Conservation (phyloP, 2,329 filamentous ascomycete species). For the Helicocarpus griseus region DNA sequence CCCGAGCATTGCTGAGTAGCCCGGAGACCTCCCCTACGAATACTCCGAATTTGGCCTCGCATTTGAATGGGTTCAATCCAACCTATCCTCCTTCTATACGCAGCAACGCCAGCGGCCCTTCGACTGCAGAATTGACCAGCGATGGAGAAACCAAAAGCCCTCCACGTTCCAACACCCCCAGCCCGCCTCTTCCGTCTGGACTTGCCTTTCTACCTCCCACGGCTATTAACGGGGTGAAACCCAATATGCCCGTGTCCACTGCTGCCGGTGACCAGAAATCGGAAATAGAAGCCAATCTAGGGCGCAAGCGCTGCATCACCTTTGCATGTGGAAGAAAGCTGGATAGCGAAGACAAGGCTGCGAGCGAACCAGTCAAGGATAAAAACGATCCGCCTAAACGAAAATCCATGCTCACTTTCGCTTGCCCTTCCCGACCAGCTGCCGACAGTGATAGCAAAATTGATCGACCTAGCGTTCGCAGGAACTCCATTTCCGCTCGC, state of each 20-base stretch:
- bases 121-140: constrained; percentile 87
- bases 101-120: constrained; percentile 71
- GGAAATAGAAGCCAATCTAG: constrained; percentile 52
- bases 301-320: constrained; percentile 80
- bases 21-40: constrained; percentile 42
- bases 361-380: constrained; percentile 20
- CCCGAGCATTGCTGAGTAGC: constrained; percentile 64
- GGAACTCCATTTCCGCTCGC: constrained; percentile 18
- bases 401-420: constrained; percentile 38
- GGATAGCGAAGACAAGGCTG: constrained; percentile 26
- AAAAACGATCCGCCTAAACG: constrained; percentile 25
- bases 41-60: constrained; percentile 5
- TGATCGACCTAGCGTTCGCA: constrained; percentile 21
- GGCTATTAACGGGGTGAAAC: constrained; percentile 1
- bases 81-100: constrained; percentile 51
- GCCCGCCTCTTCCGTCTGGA: constrained; percentile 59
- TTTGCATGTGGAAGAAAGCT: constrained; percentile 71
- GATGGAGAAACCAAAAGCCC: constrained; percentile 87
- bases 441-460: constrained; percentile 12
- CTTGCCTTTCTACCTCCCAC: constrained; percentile 19
- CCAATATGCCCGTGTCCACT: constrained; percentile 9
- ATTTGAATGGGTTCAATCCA: constrained; percentile 16
- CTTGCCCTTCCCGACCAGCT: constrained; percentile 32
- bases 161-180: constrained; percentile 76
- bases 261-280: constrained; percentile 36